Evolutionary conservation across 2,329 filamentous ascomycete species (phyloP).

Genomic region (Thelonectria discophora): DNA sequence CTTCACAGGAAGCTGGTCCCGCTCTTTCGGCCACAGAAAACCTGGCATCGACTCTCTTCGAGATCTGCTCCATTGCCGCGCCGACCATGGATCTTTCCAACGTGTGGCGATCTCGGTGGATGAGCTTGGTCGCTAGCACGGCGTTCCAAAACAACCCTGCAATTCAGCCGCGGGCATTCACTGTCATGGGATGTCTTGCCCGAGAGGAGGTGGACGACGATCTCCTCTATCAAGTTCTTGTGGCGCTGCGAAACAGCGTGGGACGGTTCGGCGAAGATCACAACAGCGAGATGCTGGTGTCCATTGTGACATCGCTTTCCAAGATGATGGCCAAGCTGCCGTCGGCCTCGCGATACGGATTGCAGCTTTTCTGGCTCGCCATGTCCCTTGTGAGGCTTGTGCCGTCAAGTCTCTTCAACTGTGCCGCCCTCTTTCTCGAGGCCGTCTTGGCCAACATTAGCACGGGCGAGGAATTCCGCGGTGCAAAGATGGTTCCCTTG

Average conservation of each 20-base stretch:
- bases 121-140: conserved; percentile 76
- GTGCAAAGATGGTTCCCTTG: conserved; percentile 66
- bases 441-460: conserved; percentile 71
- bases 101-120: conserved; percentile 76
- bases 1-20: conserved; percentile 61
- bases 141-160: conserved; percentile 78
- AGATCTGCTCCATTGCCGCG: conserved; percentile 70
- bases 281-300: conserved; percentile 73
- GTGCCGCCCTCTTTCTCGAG: conserved; percentile 70
- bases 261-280: conserved; percentile 71
- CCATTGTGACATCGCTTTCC: conserved; percentile 72
- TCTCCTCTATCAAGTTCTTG: conserved; percentile 74
- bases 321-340: conserved; percentile 77
- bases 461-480: conserved; percentile 66
- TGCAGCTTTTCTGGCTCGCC: conserved; percentile 76
- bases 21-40: conserved; percentile 67
- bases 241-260: conserved; percentile 72
- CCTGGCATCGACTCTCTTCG: conserved; percentile 68
- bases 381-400: conserved; percentile 72
- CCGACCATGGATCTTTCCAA: conserved; percentile 72
- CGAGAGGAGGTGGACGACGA: conserved; percentile 78
- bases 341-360: conserved; percentile 71
- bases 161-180: conserved; percentile 74
- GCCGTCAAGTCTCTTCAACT: conserved; percentile 70
- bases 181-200: conserved; percentile 75